phyloP scores from a whole-genome alignment of 805 yeast species.

The Alloascoidea hylecoeti region DNA sequence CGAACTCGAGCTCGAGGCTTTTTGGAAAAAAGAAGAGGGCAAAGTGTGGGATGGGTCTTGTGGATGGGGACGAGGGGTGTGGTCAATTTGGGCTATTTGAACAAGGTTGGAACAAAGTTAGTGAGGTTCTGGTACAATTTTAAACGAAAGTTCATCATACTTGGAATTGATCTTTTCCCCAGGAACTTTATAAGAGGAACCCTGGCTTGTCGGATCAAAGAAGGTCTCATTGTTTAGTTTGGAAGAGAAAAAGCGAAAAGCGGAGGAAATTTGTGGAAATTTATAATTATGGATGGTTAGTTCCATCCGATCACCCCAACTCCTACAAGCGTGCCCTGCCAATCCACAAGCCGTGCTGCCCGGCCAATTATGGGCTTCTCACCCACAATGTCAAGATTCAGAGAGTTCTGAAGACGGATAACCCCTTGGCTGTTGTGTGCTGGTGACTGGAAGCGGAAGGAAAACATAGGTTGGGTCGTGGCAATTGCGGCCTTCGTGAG shows the following conservation, averaged over 20 bases:
- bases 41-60: slow-evolving; percentile 22
- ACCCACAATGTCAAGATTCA: not conserved
- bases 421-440: too few relatives aligned
- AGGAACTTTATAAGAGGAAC: slow-evolving; percentile 74
- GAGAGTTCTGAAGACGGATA: not conserved
- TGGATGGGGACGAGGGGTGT: slow-evolving; percentile 26
- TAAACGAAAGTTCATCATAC: slow-evolving; percentile 26
- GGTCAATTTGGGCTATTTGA: slow-evolving; percentile 16
- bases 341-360: not conserved
- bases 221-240: slow-evolving; percentile 17
- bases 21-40: slow-evolving; percentile 19
- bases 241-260: slow-evolving; percentile 2
- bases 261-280: slow-evolving; percentile 1
- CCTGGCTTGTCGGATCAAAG: slow-evolving; percentile 12
- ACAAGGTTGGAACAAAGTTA: slow-evolving; percentile 16
- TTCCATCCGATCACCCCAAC: slow-evolving; percentile 1
- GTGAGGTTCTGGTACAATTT: slow-evolving; percentile 11
- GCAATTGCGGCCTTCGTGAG: not conserved
- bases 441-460: too few relatives aligned
- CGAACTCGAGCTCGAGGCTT: slow-evolving; percentile 15
- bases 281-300: too few relatives aligned
- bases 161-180: slow-evolving; percentile 56
- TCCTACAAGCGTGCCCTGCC: not conserved
- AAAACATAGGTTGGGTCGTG: not conserved
- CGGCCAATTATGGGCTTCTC: not conserved